Conservation (phyloP, 352 stramenopile species). For the Globisporangium cystogenes region DNA sequence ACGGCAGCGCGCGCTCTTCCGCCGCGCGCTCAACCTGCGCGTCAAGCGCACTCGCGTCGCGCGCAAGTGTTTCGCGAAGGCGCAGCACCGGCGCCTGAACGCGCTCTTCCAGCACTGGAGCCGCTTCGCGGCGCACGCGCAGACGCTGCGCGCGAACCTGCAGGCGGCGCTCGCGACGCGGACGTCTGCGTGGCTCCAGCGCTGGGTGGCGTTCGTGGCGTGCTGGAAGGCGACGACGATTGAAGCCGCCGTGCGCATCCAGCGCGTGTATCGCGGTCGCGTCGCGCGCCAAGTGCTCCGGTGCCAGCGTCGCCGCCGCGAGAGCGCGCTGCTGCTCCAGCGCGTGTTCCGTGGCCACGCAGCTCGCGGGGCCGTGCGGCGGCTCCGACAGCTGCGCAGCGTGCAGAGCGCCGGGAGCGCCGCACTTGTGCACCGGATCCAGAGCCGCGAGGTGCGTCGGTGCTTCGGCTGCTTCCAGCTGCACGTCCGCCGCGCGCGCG, state of each 20-base stretch:
- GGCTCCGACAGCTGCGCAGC: slow-evolving; percentile 18
- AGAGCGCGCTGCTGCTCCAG: slow-evolving; percentile 37
- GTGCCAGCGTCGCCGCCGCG: slow-evolving; percentile 21
- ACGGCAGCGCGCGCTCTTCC: slow-evolving; percentile 19
- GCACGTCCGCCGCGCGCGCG: slow-evolving; percentile 13
- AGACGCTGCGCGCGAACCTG: slow-evolving; percentile 42
- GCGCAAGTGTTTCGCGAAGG: slow-evolving; percentile 46
- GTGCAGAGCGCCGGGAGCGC: slow-evolving; percentile 23
- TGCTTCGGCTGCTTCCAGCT: slow-evolving; percentile 29
- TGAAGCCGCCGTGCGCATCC: slow-evolving; percentile 33
- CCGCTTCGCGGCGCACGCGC: slow-evolving; percentile 23
- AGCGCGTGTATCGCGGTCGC: slow-evolving; percentile 54
- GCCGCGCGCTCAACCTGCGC: slow-evolving; percentile 32
- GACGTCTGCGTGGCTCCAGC: slow-evolving; percentile 35
- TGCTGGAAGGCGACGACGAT: slow-evolving; percentile 23
- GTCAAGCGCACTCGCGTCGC: slow-evolving; percentile 48
- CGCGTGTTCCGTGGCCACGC: slow-evolving; percentile 43
- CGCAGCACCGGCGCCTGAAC: slow-evolving; percentile 36
- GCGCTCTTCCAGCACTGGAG: slow-evolving; percentile 58
- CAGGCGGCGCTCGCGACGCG: slow-evolving; percentile 33
- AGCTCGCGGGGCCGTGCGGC: slow-evolving; percentile 14
- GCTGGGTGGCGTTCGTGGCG: slow-evolving; percentile 33
- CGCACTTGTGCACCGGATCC: slow-evolving; percentile 29
- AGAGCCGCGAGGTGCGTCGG: slow-evolving; percentile 11
- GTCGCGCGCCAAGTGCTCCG: slow-evolving; percentile 41